phyloP scores from a whole-genome alignment of 257 asterid genomes.

The Gentiana dahurica region DNA sequence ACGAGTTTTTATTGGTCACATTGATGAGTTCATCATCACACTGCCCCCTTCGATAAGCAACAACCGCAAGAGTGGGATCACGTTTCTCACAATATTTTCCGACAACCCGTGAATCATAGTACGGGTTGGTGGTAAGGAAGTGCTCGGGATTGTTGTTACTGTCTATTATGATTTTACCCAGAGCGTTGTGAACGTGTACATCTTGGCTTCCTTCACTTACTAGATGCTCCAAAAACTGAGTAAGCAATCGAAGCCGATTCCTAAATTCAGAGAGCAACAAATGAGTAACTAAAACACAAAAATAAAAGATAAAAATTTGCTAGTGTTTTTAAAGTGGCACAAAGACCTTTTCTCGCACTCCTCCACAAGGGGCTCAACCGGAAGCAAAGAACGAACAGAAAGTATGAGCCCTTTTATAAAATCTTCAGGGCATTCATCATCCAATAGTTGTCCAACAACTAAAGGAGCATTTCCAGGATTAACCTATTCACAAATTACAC shows the following conservation, averaged over 20 bases:
- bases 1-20: conserved; percentile 88
- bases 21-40: conserved; percentile 96
- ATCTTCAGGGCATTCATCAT: conserved; percentile 99
- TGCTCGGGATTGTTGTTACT: conserved; percentile 99
- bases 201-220: conserved; percentile 99
- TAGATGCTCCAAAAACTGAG: conserved; percentile 98
- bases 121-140: conserved; percentile 96
- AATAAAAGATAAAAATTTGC: not conserved
- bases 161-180: conserved; percentile 96
- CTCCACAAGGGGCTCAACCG: conserved; percentile 96
- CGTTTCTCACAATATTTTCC: conserved; percentile 99
- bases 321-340: conserved; percentile 13
- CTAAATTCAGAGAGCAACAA: conserved; percentile 33
- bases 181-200: conserved; percentile 97
- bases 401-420: conserved; percentile 92
- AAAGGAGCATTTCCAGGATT: conserved; percentile 99
- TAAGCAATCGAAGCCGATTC: conserved; percentile 95
- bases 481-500: conserved; percentile 44
- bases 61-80: conserved; percentile 99
- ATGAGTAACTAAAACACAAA: conserved; percentile 11
- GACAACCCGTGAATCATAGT: conserved; percentile 95
- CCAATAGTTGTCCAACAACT: conserved; percentile 97
- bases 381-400: conserved; percentile 96
- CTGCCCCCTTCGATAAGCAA: conserved; percentile 95
- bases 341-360: conserved; percentile 95